Evolutionary conservation across 768 basidiomycete genomes (phyloP).

Genomic region (Podaxis sp.): DNA sequence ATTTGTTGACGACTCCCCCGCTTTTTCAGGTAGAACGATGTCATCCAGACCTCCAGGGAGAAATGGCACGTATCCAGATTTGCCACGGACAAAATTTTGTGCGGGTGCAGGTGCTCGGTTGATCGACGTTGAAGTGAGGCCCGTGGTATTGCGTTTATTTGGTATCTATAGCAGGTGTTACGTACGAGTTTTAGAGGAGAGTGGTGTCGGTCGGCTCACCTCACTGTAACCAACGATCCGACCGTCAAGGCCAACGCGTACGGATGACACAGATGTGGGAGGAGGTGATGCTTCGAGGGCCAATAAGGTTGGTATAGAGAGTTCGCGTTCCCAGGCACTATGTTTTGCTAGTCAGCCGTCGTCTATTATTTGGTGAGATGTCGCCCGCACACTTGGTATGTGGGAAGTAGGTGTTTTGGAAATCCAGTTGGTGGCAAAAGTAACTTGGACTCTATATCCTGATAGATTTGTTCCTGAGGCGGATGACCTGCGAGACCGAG

Average conservation of each 20-base stretch:
- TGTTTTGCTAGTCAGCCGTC: slow-evolving; percentile 18
- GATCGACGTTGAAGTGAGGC: slow-evolving; percentile 82
- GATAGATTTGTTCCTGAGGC: slow-evolving; percentile 57
- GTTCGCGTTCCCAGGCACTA: slow-evolving; percentile 72
- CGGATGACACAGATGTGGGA: slow-evolving; percentile 70
- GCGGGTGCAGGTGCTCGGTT: slow-evolving; percentile 80
- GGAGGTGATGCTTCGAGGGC: slow-evolving; percentile 67
- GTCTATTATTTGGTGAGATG: slow-evolving; percentile 10
- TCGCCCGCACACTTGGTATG: slow-evolving; percentile 76
- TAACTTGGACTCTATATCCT: slow-evolving; percentile 73
- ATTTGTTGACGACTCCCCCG: slow-evolving; percentile 25
- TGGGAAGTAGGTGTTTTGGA: slow-evolving; percentile 71
- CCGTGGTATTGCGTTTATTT: slow-evolving; percentile 57
- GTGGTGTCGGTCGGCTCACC: slow-evolving; percentile 37
- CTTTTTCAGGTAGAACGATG: slow-evolving; percentile 30
- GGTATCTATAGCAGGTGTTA: slow-evolving; percentile 43
- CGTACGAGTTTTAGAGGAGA: background rate
- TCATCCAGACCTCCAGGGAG: slow-evolving; percentile 91
- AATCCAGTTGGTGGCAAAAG: slow-evolving; percentile 67
- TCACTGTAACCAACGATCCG: slow-evolving; percentile 81
- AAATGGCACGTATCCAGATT: slow-evolving; percentile 91
- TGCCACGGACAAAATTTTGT: slow-evolving; percentile 88
- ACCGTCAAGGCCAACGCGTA: slow-evolving; percentile 79
- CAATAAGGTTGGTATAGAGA: slow-evolving; percentile 65
- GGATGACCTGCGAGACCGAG: slow-evolving; percentile 61